These are phyloP conservation scores for Nannochloris sp. DNA, from an alignment of 139 green algal species.

Conservation along the genomic window DNA sequence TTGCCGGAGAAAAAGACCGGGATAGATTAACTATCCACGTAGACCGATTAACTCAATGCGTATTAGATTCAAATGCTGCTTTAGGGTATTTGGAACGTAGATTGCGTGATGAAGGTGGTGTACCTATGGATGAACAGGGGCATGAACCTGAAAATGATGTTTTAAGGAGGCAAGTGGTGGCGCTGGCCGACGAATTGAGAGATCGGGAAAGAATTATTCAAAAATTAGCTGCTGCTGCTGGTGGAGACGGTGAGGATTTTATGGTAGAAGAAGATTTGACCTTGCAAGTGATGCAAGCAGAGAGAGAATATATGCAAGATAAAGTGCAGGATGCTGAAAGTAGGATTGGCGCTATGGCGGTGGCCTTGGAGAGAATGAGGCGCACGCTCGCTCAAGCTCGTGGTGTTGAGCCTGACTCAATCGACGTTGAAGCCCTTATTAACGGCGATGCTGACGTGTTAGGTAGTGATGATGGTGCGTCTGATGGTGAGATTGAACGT, in stretches of 20 bases:
- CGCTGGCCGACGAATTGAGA: constrained; percentile 28
- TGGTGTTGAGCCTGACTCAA: constrained; percentile 1
- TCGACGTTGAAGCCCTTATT: constrained; percentile 15
- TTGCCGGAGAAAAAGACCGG: constrained; percentile 26
- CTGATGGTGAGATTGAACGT: background rate
- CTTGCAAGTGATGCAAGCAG: constrained; percentile 31
- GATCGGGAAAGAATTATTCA: constrained; percentile 18
- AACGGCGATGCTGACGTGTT: constrained; percentile 6
- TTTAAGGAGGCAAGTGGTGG: constrained; percentile 8
- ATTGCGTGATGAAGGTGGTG: background rate
- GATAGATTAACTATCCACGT: constrained; percentile 17
- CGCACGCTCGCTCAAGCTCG: constrained; percentile 1
- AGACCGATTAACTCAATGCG: constrained; percentile 8
- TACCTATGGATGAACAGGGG: background rate
- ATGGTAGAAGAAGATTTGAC: constrained; percentile 18
- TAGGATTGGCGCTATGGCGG: constrained; percentile 24
- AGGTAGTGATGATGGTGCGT: background rate
- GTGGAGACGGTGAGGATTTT: constrained; percentile 5
- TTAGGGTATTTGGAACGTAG: background rate
- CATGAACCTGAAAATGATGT: background rate
- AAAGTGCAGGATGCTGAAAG: constrained; percentile 26
- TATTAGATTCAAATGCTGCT: constrained; percentile 13
- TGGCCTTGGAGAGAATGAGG: background rate
- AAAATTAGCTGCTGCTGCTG: constrained; percentile 2
- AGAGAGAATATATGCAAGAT: constrained; percentile 39